A percentile compares a stretch with the other conserved stretches of the same genome.
Evolutionary conservation across 345 rosid genomes (phyloP).

Genomic region (Brassica rapa): DNA sequence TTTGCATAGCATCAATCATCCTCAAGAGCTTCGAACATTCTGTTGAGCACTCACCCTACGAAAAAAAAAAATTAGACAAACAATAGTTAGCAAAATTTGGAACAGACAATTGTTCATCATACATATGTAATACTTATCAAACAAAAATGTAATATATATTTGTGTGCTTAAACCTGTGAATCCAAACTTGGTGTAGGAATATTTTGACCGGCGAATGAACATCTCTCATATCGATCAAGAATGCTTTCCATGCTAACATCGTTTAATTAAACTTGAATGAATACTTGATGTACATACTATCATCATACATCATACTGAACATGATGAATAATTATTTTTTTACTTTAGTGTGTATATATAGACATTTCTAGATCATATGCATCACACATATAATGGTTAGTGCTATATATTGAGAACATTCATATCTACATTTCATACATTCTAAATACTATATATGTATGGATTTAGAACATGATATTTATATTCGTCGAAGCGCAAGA

Average conservation of each 20-base stretch:
- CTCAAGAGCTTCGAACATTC: constrained; percentile 64
- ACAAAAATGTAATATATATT: neutral
- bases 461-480: neutral
- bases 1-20: constrained; percentile 62
- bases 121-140: neutral
- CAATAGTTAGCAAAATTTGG: neutral
- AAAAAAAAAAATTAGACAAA: constrained; percentile 10
- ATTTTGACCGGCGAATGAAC: constrained; percentile 47
- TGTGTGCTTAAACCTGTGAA: constrained; percentile 41
- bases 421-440: neutral
- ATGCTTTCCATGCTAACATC: constrained; percentile 68
- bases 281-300: neutral
- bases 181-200: constrained; percentile 36
- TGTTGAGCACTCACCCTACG: constrained; percentile 57
- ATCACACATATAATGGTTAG: neutral
- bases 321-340: neutral
- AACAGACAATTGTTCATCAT: neutral
- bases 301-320: neutral
- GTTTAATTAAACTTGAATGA: constrained; percentile 2
- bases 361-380: neutral
- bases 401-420: neutral
- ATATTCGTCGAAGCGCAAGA: neutral
- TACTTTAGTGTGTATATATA: neutral
- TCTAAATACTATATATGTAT: neutral
- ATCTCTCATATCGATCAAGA: constrained; percentile 70